Base-by-base conservation (phyloP, 148 eudicot genomes). In the Camellia lanceoleosa region DNA sequence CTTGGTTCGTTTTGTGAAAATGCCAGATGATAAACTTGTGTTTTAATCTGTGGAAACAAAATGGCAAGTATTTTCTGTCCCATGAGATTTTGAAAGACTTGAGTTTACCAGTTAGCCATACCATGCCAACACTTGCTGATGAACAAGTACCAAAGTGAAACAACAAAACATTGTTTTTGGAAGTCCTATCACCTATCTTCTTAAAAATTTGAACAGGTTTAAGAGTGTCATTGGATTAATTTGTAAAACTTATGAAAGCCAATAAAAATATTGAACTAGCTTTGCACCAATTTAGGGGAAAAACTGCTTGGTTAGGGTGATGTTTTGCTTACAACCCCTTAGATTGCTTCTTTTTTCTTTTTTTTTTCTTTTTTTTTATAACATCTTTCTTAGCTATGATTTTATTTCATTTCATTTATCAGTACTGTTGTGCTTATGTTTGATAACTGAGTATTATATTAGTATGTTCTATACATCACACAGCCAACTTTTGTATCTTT, bases 401-500 rank as follows among this genome's bases (percentile, higher is more conserved):
- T 19, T 20, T 19, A 12, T 12, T 19, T 20, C 4, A 47, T 43
- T 51, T 18, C 19, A 16, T 7, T n/a, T 56, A 42, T 47, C 18
- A 67, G 7, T 56, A 16, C 13, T 42, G 8, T 9, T 43, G 42
- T 14, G 64, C 10, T 51, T 49, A 61, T 77, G 5, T 6, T 47
- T 74, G 19, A 59, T 72, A 46, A 49, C 6, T 15, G 56, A 5
- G 23, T 23, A 23, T 23, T 23, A 23, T 75, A 20, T 49, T 3
- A 72, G 41, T 47, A 49, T 68, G 41, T 63, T 19, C 41, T 5
- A 7, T 46, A 12, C 42, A 1, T 59, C 47, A n/a, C 52, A 44
- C 16, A 2, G 3, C 69, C 79, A 58, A 83, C 23, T 59, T 63
- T 47, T 13, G 7, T 9, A 16, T 41, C 20, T 82, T 73, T 63